phyloP scores from a whole-genome alignment of 768 basidiomycete species.

The Macrolepiota albuminosa region DNA sequence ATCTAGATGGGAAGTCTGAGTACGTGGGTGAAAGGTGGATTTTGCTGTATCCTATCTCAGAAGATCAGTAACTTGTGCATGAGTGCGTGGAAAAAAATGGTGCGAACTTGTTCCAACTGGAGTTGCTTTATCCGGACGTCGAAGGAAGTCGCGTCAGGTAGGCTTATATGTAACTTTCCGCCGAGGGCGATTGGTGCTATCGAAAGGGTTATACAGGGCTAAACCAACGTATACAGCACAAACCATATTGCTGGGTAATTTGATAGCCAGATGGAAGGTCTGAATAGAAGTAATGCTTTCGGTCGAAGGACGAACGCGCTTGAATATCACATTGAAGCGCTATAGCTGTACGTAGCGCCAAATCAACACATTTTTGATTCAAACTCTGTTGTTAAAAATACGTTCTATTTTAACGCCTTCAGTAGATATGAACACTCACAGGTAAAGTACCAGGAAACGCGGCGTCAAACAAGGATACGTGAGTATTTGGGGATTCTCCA shows the following conservation, averaged over 20 bases:
- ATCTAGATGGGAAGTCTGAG: slow-evolving; percentile 61
- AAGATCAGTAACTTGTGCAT: not conserved
- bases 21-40: slow-evolving; percentile 55
- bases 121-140: slow-evolving; percentile 87
- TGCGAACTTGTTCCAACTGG: slow-evolving; percentile 86
- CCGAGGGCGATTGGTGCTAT: slow-evolving; percentile 75
- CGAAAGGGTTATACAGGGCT: not conserved
- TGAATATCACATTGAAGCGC: slow-evolving; percentile 70
- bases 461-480: slow-evolving; percentile 77
- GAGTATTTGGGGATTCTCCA: slow-evolving; percentile 59
- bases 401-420: not conserved
- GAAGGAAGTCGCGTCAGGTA: slow-evolving; percentile 31
- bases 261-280: slow-evolving; percentile 95
- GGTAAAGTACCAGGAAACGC: slow-evolving; percentile 93
- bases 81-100: not conserved
- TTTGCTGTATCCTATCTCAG: slow-evolving; percentile 81
- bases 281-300: slow-evolving; percentile 98
- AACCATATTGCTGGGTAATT: slow-evolving; percentile 94
- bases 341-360: slow-evolving; percentile 76
- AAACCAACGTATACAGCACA: slow-evolving; percentile 8
- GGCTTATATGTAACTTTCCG: slow-evolving; percentile 46
- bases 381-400: slow-evolving; percentile 34
- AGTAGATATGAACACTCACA: slow-evolving; percentile 37
- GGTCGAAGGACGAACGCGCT: slow-evolving; percentile 75
- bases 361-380: slow-evolving; percentile 67